phyloP scores from a whole-genome alignment of 495 filamentous ascomycete genomes.

The Penicillium taxi region DNA sequence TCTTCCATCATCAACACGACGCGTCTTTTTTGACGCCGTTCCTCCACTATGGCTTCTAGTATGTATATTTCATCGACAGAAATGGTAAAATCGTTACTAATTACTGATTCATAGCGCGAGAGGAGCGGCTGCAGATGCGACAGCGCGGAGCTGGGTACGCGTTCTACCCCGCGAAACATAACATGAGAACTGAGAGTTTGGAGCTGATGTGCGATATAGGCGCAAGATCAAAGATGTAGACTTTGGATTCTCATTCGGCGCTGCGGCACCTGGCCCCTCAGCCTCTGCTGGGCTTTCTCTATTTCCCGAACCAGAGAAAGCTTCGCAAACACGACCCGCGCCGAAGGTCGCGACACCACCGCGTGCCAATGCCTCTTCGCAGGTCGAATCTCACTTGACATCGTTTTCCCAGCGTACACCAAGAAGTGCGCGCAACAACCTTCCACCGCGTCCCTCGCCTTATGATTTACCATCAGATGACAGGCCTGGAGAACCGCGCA shows the following conservation, averaged over 20 bases:
- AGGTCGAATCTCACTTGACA: slow-evolving; percentile 6
- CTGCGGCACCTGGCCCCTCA: slow-evolving; percentile 5
- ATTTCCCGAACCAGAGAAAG: slow-evolving; percentile 15
- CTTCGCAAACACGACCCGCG: slow-evolving; percentile 11
- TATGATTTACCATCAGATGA: slow-evolving; percentile 23
- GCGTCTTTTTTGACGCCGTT: slow-evolving; percentile 33
- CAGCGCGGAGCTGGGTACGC: slow-evolving; percentile 53
- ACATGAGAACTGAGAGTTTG: slow-evolving; percentile 5
- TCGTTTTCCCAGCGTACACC: slow-evolving; percentile 11
- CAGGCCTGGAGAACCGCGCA: slow-evolving; percentile 8
- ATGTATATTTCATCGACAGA: slow-evolving; percentile 10
- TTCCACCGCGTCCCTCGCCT: slow-evolving; percentile 18
- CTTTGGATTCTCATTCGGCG: slow-evolving; percentile 46
- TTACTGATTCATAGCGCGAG: slow-evolving; percentile 31
- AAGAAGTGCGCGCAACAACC: slow-evolving; percentile 19
- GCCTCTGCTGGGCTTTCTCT: slow-evolving; percentile 11
- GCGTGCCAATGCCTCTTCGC: slow-evolving; percentile 7
- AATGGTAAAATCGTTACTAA: slow-evolving; percentile 12
- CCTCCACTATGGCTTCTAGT: slow-evolving; percentile 38
- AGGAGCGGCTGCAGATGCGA: slow-evolving; percentile 50
- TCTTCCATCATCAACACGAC: slow-evolving; percentile 22
- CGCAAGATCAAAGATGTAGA: slow-evolving; percentile 41
- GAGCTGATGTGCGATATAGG: slow-evolving; percentile 23
- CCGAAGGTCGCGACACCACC: slow-evolving; percentile 9
- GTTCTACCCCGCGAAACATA: slow-evolving; percentile 27